Conservation (phyloP, 2,329 filamentous ascomycete species). For the Capronia americana region DNA sequence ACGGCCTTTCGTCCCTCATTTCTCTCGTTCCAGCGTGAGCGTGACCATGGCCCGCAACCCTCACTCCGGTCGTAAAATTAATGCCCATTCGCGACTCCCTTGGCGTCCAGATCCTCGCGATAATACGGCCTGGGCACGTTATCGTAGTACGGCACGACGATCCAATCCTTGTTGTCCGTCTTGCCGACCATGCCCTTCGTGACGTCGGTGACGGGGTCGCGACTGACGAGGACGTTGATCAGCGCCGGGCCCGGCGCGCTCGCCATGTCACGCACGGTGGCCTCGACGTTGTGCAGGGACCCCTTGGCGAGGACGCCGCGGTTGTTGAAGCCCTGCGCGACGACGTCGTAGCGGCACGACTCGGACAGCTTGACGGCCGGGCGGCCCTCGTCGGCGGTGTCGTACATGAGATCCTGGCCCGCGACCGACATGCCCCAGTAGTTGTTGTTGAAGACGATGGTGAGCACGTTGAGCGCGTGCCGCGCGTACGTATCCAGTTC, state of each 20-base stretch:
- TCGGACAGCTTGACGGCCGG: constrained; percentile 44
- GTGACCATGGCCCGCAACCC: no score
- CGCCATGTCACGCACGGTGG: constrained; percentile 45
- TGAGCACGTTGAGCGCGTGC: constrained; percentile 50
- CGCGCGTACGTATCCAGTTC: constrained; percentile 55
- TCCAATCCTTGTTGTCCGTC: constrained; percentile 51
- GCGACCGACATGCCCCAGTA: constrained; percentile 55
- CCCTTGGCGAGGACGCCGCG: constrained; percentile 40
- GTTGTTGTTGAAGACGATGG: constrained; percentile 54
- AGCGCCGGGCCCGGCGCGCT: constrained; percentile 41
- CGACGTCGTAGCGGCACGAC: constrained; percentile 49
- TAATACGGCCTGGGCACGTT: constrained; percentile 49
- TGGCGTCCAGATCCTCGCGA: background rate
- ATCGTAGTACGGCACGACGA: constrained; percentile 58
- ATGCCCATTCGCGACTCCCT: constrained; percentile 9
- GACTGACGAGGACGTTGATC: constrained; percentile 52
- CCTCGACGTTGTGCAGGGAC: constrained; percentile 42
- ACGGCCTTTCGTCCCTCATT: background rate
- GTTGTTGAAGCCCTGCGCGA: constrained; percentile 52
- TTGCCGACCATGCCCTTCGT: constrained; percentile 50
- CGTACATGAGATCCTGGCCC: constrained; percentile 55
- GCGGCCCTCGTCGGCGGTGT: constrained; percentile 42
- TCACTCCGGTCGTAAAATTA: no score
- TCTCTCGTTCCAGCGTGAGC: background rate
- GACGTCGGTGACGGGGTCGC: constrained; percentile 42